Conservation (phyloP, 257 asterid genomes). For the Cinchona pubescens region DNA sequence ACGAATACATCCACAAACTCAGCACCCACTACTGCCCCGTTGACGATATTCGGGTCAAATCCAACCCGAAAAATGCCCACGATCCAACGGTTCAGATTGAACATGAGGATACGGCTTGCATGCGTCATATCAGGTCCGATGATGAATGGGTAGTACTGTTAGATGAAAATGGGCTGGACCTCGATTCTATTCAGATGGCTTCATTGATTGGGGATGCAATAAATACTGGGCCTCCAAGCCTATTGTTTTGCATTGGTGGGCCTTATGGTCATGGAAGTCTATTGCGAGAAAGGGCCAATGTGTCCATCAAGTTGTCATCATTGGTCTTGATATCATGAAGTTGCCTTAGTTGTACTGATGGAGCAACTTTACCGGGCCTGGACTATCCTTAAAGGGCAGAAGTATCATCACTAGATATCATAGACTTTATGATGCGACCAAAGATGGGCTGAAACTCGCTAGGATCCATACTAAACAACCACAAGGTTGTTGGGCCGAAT, state of each 20-base stretch:
- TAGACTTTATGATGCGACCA: no score
- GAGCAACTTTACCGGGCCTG: slow-evolving; percentile 96
- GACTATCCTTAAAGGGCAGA: slow-evolving; percentile 93
- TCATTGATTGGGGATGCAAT: slow-evolving; percentile 68
- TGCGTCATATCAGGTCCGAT: slow-evolving; percentile 53
- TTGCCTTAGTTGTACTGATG: slow-evolving; percentile 67
- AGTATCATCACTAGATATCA: slow-evolving; percentile 66
- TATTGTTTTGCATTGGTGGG: slow-evolving; percentile 81
- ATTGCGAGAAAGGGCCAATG: slow-evolving; percentile 62
- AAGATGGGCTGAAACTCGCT: no score
- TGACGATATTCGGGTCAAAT: slow-evolving; percentile 66
- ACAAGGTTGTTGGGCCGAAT: no score
- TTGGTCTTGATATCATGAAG: slow-evolving; percentile 76
- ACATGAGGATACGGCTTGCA: slow-evolving; percentile 65
- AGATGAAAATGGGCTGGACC: slow-evolving; percentile 63
- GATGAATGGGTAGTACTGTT: slow-evolving; percentile 84
- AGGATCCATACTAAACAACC: no score
- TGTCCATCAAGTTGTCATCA: slow-evolving; percentile 64
- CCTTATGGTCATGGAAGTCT: slow-evolving; percentile 84
- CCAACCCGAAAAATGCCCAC: slow-evolving; percentile 82
- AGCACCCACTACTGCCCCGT: slow-evolving; percentile 62
- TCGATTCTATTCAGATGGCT: slow-evolving; percentile 75
- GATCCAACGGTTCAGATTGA: slow-evolving; percentile 71
- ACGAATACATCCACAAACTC: slow-evolving; percentile 66
- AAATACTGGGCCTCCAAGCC: slow-evolving; percentile 63